Conservation (phyloP, 2,329 filamentous ascomycete species). For the Colletotrichum simmondsii region DNA sequence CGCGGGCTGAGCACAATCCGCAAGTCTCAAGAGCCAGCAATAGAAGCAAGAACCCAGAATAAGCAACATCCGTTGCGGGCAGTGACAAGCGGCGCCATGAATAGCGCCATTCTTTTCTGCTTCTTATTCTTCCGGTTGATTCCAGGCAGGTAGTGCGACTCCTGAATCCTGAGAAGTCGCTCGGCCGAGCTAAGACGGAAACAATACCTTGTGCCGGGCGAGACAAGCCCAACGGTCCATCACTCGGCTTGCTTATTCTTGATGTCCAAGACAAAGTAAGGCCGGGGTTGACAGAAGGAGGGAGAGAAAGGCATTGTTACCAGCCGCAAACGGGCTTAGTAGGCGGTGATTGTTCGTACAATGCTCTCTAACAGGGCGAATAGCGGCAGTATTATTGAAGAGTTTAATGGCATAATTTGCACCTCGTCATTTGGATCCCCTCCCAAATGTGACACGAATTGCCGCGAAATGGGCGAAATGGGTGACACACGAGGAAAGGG, state of each 20-base stretch:
- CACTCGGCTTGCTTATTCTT: background rate
- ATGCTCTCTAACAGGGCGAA: background rate
- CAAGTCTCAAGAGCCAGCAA: conserved; percentile 1
- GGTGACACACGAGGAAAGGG: conserved; percentile 5
- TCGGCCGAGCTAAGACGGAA: conserved; percentile 5
- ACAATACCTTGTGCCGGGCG: background rate
- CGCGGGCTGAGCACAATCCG: background rate
- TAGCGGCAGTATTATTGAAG: conserved; percentile 5
- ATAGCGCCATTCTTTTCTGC: background rate
- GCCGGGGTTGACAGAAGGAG: background rate
- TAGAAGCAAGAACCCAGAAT: background rate
- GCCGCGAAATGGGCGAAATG: background rate
- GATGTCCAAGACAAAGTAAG: background rate
- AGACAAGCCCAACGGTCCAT: conserved; percentile 25
- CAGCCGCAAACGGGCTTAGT: background rate
- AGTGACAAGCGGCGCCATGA: background rate
- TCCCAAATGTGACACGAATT: background rate
- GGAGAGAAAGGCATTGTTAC: conserved; percentile 19
- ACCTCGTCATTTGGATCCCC: background rate
- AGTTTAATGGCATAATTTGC: background rate
- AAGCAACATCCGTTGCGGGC: background rate
- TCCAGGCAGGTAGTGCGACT: too few relatives aligned
- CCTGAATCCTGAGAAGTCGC: background rate
- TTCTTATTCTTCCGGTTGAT: background rate
- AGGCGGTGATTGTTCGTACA: background rate